Conservation (phyloP, 805 yeast species). For the Wickerhamiella galacta region DNA sequence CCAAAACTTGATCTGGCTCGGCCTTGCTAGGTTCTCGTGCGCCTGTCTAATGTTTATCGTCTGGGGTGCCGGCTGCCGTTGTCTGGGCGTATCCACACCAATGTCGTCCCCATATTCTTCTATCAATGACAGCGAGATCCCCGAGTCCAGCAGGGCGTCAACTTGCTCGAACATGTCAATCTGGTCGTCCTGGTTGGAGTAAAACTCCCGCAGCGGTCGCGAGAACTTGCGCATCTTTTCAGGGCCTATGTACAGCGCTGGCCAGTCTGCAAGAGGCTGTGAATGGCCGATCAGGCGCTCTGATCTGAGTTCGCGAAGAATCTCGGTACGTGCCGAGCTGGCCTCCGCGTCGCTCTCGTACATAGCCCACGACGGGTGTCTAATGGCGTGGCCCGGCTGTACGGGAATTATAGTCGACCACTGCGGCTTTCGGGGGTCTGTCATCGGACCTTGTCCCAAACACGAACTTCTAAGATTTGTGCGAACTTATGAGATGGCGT, state of each 20-base stretch:
- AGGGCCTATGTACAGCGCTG: slow-evolving; percentile 8
- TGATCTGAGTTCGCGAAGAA: slow-evolving; percentile 31
- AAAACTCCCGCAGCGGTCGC: slow-evolving; percentile 24
- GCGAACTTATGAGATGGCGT: too few species aligned
- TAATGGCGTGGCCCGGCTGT: too few species aligned
- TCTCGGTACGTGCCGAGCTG: slow-evolving; percentile 11
- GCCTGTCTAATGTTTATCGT: slow-evolving; percentile 29
- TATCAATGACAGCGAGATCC: slow-evolving; percentile 49
- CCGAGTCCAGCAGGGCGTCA: slow-evolving; percentile 52
- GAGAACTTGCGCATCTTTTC: slow-evolving; percentile 15
- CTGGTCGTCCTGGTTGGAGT: slow-evolving; percentile 41
- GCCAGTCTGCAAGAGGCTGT: slow-evolving; percentile 30
- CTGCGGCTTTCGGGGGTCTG: too few species aligned
- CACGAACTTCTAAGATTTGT: too few species aligned
- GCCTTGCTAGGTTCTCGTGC: slow-evolving; percentile 29
- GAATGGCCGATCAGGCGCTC: slow-evolving; percentile 30
- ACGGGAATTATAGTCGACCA: too few species aligned
- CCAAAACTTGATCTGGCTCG: slow-evolving; percentile 35
- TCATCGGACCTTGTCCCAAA: too few species aligned
- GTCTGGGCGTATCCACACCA: slow-evolving; percentile 13
- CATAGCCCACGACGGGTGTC: too few species aligned
- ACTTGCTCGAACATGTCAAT: slow-evolving; percentile 41
- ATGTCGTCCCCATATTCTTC: slow-evolving; percentile 36
- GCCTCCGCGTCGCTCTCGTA: slow-evolving; percentile 4
- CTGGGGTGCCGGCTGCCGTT: slow-evolving; percentile 10